A percentile compares a stretch with the other conserved stretches of the same genome.
These are phyloP conservation scores for Pneumocystis jirovecii DNA, from an alignment of 1,139 yeast species.

Conservation along the genomic window DNA sequence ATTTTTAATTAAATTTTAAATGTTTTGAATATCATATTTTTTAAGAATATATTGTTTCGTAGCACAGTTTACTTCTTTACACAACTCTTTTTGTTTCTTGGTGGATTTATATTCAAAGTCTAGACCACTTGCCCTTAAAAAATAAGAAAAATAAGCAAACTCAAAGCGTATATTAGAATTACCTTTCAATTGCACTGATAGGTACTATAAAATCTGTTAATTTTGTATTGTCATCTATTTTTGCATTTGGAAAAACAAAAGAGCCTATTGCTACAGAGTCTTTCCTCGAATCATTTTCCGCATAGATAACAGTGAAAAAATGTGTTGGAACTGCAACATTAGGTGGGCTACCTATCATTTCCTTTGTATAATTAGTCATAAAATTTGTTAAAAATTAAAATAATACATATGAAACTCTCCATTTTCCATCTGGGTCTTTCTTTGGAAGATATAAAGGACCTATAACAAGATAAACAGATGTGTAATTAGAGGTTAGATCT, in stretches of 20 bases:
- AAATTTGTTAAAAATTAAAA: background rate
- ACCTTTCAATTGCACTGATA: slow-evolving; percentile 69
- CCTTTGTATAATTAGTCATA: slow-evolving; percentile 22
- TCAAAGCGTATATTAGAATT: slow-evolving; percentile 20
- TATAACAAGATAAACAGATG: slow-evolving; percentile 69
- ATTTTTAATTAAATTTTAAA: background rate
- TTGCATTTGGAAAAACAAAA: slow-evolving; percentile 76
- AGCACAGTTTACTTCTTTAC: slow-evolving; percentile 67
- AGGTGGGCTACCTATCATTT: slow-evolving; percentile 94
- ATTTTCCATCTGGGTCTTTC: slow-evolving; percentile 60
- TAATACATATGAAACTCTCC: slow-evolving; percentile 45
- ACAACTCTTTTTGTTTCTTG: slow-evolving; percentile 47
- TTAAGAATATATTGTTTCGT: slow-evolving; percentile 54
- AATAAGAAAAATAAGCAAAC: background rate
- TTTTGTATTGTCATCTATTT: slow-evolving; percentile 53
- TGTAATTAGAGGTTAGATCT: slow-evolving; percentile 51
- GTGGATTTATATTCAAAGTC: slow-evolving; percentile 59
- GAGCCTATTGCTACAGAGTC: slow-evolving; percentile 63
- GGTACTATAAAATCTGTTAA: slow-evolving; percentile 74
- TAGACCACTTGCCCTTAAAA: slow-evolving; percentile 42
- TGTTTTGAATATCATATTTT: no score
- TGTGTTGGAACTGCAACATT: slow-evolving; percentile 95
- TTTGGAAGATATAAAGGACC: slow-evolving; percentile 90
- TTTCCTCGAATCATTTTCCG: slow-evolving; percentile 40
- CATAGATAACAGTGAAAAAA: slow-evolving; percentile 78